Evolutionary conservation across 225 moss, liverwort and hornwort genomes (phyloP).

Genomic region (Thuidium tamariscinum): DNA sequence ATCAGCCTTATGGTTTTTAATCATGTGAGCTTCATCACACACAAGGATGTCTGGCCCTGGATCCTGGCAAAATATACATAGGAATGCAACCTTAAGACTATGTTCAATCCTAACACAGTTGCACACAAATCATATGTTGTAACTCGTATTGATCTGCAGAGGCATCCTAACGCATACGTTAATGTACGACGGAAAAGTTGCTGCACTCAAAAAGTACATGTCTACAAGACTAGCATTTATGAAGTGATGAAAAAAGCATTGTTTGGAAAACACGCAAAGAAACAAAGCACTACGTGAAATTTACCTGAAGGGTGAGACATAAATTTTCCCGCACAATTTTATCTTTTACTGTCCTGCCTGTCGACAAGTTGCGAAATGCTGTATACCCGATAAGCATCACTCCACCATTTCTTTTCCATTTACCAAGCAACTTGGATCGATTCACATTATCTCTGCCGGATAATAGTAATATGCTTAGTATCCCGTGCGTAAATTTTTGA

Average conservation of each 20-base stretch:
- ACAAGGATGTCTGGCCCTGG: slow-evolving; percentile 96
- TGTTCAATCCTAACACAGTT: background rate
- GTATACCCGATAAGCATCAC: slow-evolving; percentile 95
- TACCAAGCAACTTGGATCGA: slow-evolving; percentile 45
- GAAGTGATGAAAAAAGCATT: background rate
- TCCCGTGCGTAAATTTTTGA: background rate
- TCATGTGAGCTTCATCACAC: slow-evolving; percentile 96
- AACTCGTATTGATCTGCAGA: background rate
- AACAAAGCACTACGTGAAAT: background rate
- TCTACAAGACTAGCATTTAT: background rate
- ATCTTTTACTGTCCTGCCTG: slow-evolving; percentile 72
- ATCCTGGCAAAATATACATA: slow-evolving; percentile 38
- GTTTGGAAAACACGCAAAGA: background rate
- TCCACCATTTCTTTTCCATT: slow-evolving; percentile 67
- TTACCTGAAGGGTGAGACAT: slow-evolving; percentile 66
- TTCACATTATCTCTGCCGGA: slow-evolving; percentile 52
- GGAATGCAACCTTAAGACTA: background rate
- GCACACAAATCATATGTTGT: background rate
- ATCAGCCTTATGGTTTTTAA: slow-evolving; percentile 92
- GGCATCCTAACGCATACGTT: background rate
- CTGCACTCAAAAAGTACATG: background rate
- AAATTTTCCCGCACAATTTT: slow-evolving; percentile 55
- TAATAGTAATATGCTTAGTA: background rate
- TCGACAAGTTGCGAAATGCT: slow-evolving; percentile 65
- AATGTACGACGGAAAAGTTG: background rate